Evolutionary conservation across 2,329 filamentous ascomycete species (phyloP).

Genomic region (Tolypocladium tropicale): DNA sequence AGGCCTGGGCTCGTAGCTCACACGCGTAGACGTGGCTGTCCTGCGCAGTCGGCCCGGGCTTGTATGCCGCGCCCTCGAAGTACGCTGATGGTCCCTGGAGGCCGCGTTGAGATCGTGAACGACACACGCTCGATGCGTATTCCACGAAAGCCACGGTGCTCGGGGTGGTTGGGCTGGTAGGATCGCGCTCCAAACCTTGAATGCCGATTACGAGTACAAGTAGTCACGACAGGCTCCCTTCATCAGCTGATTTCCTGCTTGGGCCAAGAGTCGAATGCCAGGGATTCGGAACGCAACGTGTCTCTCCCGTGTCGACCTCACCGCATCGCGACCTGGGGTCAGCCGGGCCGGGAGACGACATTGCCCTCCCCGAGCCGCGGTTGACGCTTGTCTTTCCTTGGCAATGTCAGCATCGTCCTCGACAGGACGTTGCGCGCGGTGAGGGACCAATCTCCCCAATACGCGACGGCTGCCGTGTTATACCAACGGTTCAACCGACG

Average conservation of each 20-base stretch:
- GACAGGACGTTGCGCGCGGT: not conserved
- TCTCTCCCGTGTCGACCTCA: not conserved
- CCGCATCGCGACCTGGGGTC: not conserved
- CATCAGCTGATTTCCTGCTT: slow-evolving; percentile 1
- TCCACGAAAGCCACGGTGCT: not conserved
- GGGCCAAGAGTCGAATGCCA: not conserved
- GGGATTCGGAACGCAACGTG: not conserved
- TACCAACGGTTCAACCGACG: not conserved
- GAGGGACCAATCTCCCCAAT: not conserved
- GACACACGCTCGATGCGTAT: not conserved
- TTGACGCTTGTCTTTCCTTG: not conserved
- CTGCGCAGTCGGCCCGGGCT: not conserved
- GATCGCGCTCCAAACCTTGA: not conserved
- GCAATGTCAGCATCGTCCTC: not conserved
- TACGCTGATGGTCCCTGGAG: not conserved
- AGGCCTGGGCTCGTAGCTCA: too few relatives aligned
- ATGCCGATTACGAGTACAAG: too few relatives aligned
- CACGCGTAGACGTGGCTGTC: not conserved
- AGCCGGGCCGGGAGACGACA: not conserved
- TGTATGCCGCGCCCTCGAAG: not conserved
- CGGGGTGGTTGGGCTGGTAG: slow-evolving; percentile 3
- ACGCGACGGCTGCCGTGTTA: not conserved
- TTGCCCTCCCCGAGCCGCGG: not conserved
- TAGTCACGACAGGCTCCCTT: not conserved
- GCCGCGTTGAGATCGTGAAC: not conserved